Percentiles rank a stretch among this genome's conserved stretches.
phyloP scores from a whole-genome alignment of 352 stramenopile species.

The Phytophthora syringae region DNA sequence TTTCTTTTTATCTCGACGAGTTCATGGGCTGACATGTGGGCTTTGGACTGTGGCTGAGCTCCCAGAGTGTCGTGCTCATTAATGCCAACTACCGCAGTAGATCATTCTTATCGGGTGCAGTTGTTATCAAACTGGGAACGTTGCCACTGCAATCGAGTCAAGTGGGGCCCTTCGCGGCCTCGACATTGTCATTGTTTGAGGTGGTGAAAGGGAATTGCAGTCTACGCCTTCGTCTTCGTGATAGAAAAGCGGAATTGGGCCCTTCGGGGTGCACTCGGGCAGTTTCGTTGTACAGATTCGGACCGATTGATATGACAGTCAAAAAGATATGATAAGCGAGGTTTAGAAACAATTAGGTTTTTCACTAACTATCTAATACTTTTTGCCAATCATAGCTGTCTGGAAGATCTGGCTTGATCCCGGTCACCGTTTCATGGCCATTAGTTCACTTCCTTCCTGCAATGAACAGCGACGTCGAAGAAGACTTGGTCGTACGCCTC shows the following conservation, averaged over 20 bases:
- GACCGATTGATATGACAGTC: too few species aligned
- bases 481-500: too few species aligned
- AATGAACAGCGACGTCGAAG: too few species aligned
- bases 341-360: too few species aligned
- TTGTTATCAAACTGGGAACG: conserved; percentile 5
- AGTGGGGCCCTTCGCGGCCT: conserved; percentile 21
- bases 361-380: too few species aligned
- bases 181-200: conserved; percentile 18
- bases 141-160: conserved; percentile 17
- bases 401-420: too few species aligned
- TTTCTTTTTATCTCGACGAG: too few species aligned
- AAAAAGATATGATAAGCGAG: too few species aligned
- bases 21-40: too few species aligned
- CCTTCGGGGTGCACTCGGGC: conserved; percentile 13
- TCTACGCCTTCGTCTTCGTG: conserved; percentile 1
- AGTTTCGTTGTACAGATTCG: conserved; percentile 12
- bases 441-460: too few species aligned
- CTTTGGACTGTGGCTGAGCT: conserved; percentile 24
- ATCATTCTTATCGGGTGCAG: conserved; percentile 14
- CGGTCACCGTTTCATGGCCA: too few species aligned
- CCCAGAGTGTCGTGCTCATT: conserved; percentile 31
- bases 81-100: conserved; percentile 25
- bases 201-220: conserved; percentile 23
- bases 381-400: too few species aligned
- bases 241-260: conserved; percentile 10